Base-by-base conservation (phyloP, 768 basidiomycete genomes). In the Pleurotus pulmonarius region DNA sequence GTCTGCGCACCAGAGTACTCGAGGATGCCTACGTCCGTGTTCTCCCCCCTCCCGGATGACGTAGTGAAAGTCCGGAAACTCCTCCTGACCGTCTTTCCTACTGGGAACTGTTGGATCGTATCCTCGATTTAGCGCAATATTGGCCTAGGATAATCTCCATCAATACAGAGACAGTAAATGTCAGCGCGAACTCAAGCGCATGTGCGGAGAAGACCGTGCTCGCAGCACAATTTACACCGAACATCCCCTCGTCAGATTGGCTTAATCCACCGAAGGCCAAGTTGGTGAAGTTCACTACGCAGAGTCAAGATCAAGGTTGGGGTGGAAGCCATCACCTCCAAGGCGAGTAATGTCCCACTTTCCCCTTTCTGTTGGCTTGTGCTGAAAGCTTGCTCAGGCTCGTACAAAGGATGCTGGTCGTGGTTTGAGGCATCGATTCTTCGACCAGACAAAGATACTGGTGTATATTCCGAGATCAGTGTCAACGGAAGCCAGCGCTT, bases 371-470 rank as follows among this genome's bases (percentile, higher is more conserved):
- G 15, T 20, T 47, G 9, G 29, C 25, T n/a, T 25, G 1, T 29
- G n/a, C 40, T 29, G 7, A 44, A 22, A 29, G 29, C 9, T 8
- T 6, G 20, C 6, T 24, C 43, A 73, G 72, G 64, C 5, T 59
- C 63, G 5, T 71, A 70, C 54, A 59, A 66, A 22, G 66, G 65
- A 1, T 70, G 71, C 5, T 66, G 56, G 39, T 68, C 67, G 16
- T 73, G 72, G 72, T 72, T 72, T 20, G 71, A 72, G 55, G 70
- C 65, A 1, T 59, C 58, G 11, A 69, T 73, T 3, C 57, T 66
- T 18, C 72, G 70, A 4, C 44, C 45, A n/a, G 40, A 24, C 44
- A 8, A 43, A 34, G 43, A 57, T 25, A 51, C 43, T 8, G 22
- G 22, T 63, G 59, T 5, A 22, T 58, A 11, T 60, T 59, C n/a